A percentile compares a stretch with the other conserved stretches of the same genome.
These are phyloP conservation scores for Glarea lozoyensis DNA, from an alignment of 495 filamentous ascomycete species.

Conservation along the genomic window DNA sequence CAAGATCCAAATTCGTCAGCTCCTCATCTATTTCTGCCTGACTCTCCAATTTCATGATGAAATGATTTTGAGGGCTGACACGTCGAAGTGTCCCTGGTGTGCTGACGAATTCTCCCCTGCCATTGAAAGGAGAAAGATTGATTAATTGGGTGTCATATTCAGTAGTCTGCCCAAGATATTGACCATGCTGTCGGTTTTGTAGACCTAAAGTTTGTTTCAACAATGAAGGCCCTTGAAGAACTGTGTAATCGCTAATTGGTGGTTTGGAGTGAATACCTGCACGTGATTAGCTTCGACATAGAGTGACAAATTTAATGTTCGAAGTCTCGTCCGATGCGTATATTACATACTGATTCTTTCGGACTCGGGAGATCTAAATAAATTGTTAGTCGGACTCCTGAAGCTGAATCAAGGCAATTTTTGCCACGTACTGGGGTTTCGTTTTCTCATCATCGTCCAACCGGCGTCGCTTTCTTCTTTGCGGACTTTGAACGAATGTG, in stretches of 20 bases:
- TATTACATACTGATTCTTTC: conserved; percentile 24
- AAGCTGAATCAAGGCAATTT: conserved; percentile 1
- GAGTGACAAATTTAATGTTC: no score
- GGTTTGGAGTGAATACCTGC: conserved; percentile 29
- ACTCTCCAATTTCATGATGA: conserved; percentile 65
- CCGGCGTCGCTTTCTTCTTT: conserved; percentile 64
- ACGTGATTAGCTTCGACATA: conserved; percentile 1
- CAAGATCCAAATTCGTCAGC: conserved; percentile 58
- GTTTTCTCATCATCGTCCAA: conserved; percentile 47
- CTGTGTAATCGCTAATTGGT: conserved; percentile 46
- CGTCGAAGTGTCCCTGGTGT: conserved; percentile 62
- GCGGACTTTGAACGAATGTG: conserved; percentile 54
- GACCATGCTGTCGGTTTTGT: conserved; percentile 50
- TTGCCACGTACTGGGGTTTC: conserved; percentile 45
- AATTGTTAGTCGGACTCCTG: neutral
- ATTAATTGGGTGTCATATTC: conserved; percentile 66
- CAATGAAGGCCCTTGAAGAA: conserved; percentile 46
- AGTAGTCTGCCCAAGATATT: conserved; percentile 58
- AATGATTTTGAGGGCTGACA: conserved; percentile 74
- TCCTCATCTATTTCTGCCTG: conserved; percentile 48
- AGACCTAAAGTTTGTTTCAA: conserved; percentile 57
- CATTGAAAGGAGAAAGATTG: conserved; percentile 61
- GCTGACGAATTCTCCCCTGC: conserved; percentile 58
- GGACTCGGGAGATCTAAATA: conserved; percentile 20
- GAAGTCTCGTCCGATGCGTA: no score